phyloP scores from a whole-genome alignment of 805 yeast species.

The Cyberlindnera mycetangii region DNA sequence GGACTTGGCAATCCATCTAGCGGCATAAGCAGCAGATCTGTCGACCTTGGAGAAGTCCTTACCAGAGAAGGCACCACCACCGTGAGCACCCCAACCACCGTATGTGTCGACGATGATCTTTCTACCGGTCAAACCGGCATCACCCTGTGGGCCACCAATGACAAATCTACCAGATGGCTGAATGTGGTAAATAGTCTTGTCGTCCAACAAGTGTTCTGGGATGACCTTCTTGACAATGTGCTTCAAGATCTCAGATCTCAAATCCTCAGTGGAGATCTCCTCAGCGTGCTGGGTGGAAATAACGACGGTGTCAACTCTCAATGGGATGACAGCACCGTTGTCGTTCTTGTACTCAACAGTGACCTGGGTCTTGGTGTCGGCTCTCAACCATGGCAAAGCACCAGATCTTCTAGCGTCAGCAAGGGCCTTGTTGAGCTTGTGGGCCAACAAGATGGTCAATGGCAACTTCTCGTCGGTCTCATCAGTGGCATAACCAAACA shows the following conservation, averaged over 20 bases:
- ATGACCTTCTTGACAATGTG: constrained; percentile 90
- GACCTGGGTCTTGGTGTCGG: constrained; percentile 99
- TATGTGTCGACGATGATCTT: constrained; percentile 99
- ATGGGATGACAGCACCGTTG: constrained; percentile 92
- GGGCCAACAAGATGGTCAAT: constrained; percentile 89
- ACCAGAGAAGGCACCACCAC: constrained; percentile 99
- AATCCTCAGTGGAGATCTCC: constrained; percentile 87
- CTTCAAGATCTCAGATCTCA: constrained; percentile 72
- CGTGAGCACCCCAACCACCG: constrained; percentile 99
- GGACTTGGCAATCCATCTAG: constrained; percentile 99
- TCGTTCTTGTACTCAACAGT: constrained; percentile 94
- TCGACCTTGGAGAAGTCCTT: constrained; percentile 99
- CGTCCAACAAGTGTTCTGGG: constrained; percentile 88
- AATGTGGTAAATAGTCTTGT: constrained; percentile 93
- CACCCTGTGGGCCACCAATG: constrained; percentile 99
- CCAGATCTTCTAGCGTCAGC: constrained; percentile 98
- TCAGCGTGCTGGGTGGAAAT: constrained; percentile 98
- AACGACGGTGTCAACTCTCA: constrained; percentile 96
- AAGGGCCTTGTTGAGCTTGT: constrained; percentile 93
- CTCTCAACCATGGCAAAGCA: constrained; percentile 93
- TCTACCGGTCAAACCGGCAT: constrained; percentile 99
- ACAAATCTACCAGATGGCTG: constrained; percentile 99
- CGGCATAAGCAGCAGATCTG: constrained; percentile 99
- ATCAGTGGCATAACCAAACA: constrained; percentile 99
- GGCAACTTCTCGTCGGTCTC: constrained; percentile 98